phyloP scores from a whole-genome alignment of 306 rosid species.

The Cajanus cajan region DNA sequence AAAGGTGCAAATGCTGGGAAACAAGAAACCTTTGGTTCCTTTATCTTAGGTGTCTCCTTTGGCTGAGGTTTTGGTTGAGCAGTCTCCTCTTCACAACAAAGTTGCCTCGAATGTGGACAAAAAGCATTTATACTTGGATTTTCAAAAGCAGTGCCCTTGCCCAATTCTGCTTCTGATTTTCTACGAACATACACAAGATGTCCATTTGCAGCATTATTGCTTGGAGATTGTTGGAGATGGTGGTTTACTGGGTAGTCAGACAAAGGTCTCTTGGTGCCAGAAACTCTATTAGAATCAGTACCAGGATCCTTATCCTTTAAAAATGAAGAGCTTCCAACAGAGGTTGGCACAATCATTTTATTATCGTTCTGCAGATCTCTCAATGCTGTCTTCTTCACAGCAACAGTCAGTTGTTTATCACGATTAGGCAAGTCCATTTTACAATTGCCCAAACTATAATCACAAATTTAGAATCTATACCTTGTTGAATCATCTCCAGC shows the following conservation, averaged over 20 bases:
- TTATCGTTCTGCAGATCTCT: slow-evolving; percentile 72
- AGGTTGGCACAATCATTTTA: slow-evolving; percentile 45
- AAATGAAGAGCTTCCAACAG: slow-evolving; percentile 48
- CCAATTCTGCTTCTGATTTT: slow-evolving; percentile 75
- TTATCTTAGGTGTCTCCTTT: slow-evolving; percentile 52
- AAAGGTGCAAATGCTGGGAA: slow-evolving; percentile 67
- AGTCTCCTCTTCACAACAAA: slow-evolving; percentile 45
- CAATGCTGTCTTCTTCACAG: slow-evolving; percentile 66
- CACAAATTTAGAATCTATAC: slow-evolving; percentile 56
- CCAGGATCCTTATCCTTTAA: slow-evolving; percentile 56
- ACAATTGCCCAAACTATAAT: slow-evolving; percentile 53
- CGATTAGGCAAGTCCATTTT: slow-evolving; percentile 51
- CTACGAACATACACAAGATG: slow-evolving; percentile 95
- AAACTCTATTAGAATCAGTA: slow-evolving; percentile 52
- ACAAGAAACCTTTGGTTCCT: slow-evolving; percentile 60
- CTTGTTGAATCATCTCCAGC: slow-evolving; percentile 63
- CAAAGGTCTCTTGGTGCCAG: slow-evolving; percentile 64
- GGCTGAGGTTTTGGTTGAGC: slow-evolving; percentile 45
- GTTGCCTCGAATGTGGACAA: slow-evolving; percentile 40
- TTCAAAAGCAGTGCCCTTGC: slow-evolving; percentile 62
- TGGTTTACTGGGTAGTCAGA: slow-evolving; percentile 53
- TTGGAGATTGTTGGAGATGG: slow-evolving; percentile 55
- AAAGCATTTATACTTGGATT: slow-evolving; percentile 46
- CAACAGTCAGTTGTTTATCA: slow-evolving; percentile 49
- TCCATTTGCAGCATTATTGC: slow-evolving; percentile 60